Percentiles rank a stretch among this genome's conserved stretches.
Conservation (phyloP, 768 basidiomycete species). For the Boletus pseudo-olivaceus region DNA sequence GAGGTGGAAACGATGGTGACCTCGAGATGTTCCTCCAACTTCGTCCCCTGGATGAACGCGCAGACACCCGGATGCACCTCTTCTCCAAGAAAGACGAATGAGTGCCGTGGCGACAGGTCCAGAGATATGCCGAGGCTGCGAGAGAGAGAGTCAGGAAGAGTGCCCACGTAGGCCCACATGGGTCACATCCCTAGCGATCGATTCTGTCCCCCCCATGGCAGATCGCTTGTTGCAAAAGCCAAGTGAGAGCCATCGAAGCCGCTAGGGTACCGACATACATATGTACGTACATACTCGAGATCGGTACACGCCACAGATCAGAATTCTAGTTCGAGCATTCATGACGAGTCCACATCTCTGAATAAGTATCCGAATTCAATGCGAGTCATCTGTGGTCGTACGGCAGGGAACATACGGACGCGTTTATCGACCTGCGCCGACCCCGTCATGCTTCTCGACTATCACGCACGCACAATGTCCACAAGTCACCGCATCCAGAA, state of each 20-base stretch:
- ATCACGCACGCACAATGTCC: background rate
- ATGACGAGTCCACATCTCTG: background rate
- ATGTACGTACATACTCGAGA: background rate
- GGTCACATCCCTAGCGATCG: constrained; percentile 23
- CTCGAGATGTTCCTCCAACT: constrained; percentile 19
- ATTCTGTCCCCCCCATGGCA: constrained; percentile 22
- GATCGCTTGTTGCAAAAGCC: constrained; percentile 5
- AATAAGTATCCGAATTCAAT: background rate
- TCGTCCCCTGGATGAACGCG: constrained; percentile 25
- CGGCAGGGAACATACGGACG: background rate
- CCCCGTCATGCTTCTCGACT: background rate
- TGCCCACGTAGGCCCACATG: constrained; percentile 34
- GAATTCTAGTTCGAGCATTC: background rate
- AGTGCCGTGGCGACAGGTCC: constrained; percentile 28
- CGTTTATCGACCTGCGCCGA: background rate
- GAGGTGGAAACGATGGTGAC: constrained; percentile 9
- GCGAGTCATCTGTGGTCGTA: background rate
- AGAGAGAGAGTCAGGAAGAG: constrained; percentile 29
- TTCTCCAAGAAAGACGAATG: constrained; percentile 32
- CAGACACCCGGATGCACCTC: constrained; percentile 34
- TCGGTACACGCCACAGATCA: background rate
- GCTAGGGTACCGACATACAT: background rate
- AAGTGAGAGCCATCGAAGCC: background rate
- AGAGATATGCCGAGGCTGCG: constrained; percentile 25
- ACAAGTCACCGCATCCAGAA: background rate